Evolutionary conservation across 176 grass and related monocot genomes (phyloP), one percentile per base, ranked within the genome.

Genomic region (Ensete glaucum): DNA sequence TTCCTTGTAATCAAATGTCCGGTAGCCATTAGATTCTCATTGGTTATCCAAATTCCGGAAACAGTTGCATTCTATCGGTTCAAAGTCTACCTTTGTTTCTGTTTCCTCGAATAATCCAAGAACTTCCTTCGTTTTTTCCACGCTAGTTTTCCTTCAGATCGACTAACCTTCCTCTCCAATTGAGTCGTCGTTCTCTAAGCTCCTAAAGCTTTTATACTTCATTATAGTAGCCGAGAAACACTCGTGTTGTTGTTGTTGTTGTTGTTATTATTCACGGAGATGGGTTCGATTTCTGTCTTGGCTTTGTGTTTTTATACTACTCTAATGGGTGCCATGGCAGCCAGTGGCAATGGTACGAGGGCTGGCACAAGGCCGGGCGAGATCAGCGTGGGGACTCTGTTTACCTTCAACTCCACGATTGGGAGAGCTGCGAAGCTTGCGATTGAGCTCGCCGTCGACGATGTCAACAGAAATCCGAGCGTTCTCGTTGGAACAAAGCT

Each of bases 391-490:
- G 90, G 90, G 48, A 79, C 84, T 1, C 48, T 92, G 13, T 92
- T 92, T 78, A 92, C 86, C 23, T 92, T 88, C 53, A 74, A 82
- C 78, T 92, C 90, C 10, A 77, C 76, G 55, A 89, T 92, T 0
- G 90, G 86, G 21, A 86, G 77, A 52, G 79, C 72, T 1, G 90
- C 81, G 73, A 88, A 50, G 76, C 80, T 79, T 0, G 90, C 90
- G 78, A 89, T 92, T 9, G 81, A 86, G 63, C 84, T 92, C 1
- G 90, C 90, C 16, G 79, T 92, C 23, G 79, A 69, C 13, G 86
- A 92, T 77, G 84, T 92, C 52, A 92, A 92, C 79, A 69, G 76
- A 54, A 73, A 92, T 59, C 69, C 81, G 49, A 74, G 48, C 17
- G 6, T 92, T 79, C 90, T 92, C 25, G 8, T 14, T 1, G 81